A percentile compares a stretch with the other conserved stretches of the same genome.
These are phyloP conservation scores for Phyllosticta citribraziliensis DNA, from an alignment of 2,329 filamentous ascomycete species.

Conservation along the genomic window DNA sequence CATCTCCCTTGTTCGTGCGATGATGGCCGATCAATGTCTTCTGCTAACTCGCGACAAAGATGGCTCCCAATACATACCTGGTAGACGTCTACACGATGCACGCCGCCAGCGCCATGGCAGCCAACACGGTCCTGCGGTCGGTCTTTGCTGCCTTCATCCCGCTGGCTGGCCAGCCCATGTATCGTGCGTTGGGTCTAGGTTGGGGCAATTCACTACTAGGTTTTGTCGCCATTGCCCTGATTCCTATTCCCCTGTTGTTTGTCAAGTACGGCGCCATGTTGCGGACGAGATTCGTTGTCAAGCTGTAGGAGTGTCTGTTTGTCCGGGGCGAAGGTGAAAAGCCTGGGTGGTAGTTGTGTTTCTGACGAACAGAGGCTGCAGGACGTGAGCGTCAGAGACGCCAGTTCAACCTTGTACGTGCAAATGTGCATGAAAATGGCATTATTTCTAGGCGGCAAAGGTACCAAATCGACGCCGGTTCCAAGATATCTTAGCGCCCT, in stretches of 20 bases:
- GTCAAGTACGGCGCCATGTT: constrained; percentile 25
- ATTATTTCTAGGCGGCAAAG: no score
- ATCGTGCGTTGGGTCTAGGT: constrained; percentile 28
- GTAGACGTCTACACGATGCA: constrained; percentile 33
- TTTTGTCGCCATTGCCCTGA: constrained; percentile 21
- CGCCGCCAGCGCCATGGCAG: constrained; percentile 34
- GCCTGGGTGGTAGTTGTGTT: not conserved
- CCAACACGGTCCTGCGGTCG: constrained; percentile 30
- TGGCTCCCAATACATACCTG: constrained; percentile 31
- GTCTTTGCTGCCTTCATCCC: constrained; percentile 31
- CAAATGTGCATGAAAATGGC: no score
- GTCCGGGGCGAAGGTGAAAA: not conserved
- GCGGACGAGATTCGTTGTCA: constrained; percentile 20
- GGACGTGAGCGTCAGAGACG: not conserved
- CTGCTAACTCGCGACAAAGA: constrained; percentile 13
- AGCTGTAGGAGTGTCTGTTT: constrained; percentile 12
- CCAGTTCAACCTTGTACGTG: no score
- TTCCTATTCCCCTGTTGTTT: constrained; percentile 28
- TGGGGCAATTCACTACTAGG: constrained; percentile 31
- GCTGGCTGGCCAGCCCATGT: constrained; percentile 30
- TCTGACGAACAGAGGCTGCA: not conserved
- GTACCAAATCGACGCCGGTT: no score
- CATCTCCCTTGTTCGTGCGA: constrained; percentile 14
- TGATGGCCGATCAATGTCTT: no score
- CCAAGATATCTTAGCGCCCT: no score